Percentiles rank a stretch among this genome's conserved stretches.
Evolutionary conservation across 2,329 filamentous ascomycete genomes (phyloP).

Genomic region (Blastomyces gilchristii): DNA sequence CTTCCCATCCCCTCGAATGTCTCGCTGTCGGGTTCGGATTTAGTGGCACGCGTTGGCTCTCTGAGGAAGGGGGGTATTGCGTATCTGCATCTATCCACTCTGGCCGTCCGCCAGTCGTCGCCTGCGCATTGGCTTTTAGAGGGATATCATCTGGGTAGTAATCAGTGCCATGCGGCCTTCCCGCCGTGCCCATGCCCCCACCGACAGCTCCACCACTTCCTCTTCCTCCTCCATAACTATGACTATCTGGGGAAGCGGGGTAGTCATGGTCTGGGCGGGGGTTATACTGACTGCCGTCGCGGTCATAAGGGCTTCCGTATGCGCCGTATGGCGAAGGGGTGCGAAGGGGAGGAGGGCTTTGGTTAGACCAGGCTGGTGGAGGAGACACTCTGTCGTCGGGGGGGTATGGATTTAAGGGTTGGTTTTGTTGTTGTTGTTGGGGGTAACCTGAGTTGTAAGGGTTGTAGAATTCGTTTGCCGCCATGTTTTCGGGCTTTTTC

Average conservation of each 20-base stretch:
- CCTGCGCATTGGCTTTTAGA: conserved; percentile 31
- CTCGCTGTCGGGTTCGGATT: conserved; percentile 11
- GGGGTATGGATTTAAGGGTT: conserved; percentile 1
- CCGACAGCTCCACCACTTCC: background rate
- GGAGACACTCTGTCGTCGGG: conserved; percentile 4
- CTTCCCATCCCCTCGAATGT: conserved; percentile 32
- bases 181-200: conserved; percentile 16
- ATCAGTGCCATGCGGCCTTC: conserved; percentile 22
- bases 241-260: conserved; percentile 15
- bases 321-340: conserved; percentile 34
- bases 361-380: conserved; percentile 8
- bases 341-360: conserved; percentile 5
- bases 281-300: conserved; percentile 30
- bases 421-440: background rate
- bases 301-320: conserved; percentile 33
- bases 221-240: conserved; percentile 4
- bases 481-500: conserved; percentile 25
- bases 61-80: conserved; percentile 42
- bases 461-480: conserved; percentile 30
- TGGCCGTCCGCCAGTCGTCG: conserved; percentile 20
- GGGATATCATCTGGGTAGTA: conserved; percentile 36
- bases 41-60: conserved; percentile 39
- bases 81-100: conserved; percentile 37
- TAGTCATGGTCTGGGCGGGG: conserved; percentile 26
- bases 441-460: conserved; percentile 5